Evolutionary conservation across 805 yeast species (phyloP).

Genomic region (Spencermartinsiella europaea): DNA sequence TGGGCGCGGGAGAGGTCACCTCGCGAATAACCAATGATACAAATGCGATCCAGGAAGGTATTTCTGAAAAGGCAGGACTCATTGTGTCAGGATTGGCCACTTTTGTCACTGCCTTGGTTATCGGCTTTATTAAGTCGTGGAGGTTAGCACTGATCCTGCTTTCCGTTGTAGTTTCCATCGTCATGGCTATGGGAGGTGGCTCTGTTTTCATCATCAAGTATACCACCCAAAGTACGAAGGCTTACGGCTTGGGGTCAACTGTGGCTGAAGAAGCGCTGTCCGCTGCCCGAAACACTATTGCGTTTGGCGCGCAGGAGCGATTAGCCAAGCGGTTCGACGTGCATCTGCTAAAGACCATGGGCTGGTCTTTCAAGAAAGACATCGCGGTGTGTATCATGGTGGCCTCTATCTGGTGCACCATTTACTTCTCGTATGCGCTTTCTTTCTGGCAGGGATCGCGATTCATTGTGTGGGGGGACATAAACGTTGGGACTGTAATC

Average conservation of each 20-base stretch:
- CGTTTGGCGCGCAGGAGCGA: constrained; percentile 38
- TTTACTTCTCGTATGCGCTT: constrained; percentile 36
- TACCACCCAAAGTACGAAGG: constrained; percentile 20
- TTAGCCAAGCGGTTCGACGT: constrained; percentile 31
- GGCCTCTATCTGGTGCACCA: constrained; percentile 34
- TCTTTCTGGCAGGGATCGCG: constrained; percentile 42
- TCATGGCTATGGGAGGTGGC: constrained; percentile 27
- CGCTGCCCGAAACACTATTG: constrained; percentile 38
- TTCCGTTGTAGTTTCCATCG: constrained; percentile 31
- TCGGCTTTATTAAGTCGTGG: constrained; percentile 35
- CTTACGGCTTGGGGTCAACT: constrained; percentile 31
- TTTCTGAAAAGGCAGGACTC: constrained; percentile 38
- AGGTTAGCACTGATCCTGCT: constrained; percentile 33
- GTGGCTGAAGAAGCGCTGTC: constrained; percentile 40
- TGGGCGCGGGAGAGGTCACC: constrained; percentile 41
- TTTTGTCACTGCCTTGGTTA: constrained; percentile 35
- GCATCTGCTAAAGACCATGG: constrained; percentile 25
- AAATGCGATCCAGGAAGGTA: constrained; percentile 38
- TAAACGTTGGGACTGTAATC: constrained; percentile 32
- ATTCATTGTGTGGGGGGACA: constrained; percentile 29
- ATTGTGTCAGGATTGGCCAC: constrained; percentile 36
- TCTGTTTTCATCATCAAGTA: constrained; percentile 30
- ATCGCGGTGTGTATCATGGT: constrained; percentile 32
- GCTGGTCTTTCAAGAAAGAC: constrained; percentile 26
- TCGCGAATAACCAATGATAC: constrained; percentile 40